phyloP scores from a whole-genome alignment of 345 rosid species.

The Bretschneidera sinensis region DNA sequence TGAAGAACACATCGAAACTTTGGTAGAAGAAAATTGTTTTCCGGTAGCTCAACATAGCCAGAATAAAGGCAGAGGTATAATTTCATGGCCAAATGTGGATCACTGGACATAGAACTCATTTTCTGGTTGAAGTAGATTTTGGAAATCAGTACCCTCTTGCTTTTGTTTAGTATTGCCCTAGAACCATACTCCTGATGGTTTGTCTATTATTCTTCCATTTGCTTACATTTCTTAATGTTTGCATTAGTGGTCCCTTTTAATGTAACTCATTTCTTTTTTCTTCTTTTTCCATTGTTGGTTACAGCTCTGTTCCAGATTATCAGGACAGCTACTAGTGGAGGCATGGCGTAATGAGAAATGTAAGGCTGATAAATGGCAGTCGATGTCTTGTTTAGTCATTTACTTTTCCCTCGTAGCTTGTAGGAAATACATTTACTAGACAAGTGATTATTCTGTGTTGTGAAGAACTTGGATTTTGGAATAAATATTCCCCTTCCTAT shows the following conservation, averaged over 20 bases:
- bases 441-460: no score
- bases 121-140: not conserved
- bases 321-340: constrained; percentile 77
- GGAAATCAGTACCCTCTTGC: no score
- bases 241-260: not conserved
- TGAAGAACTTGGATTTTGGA: no score
- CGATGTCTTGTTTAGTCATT: constrained; percentile 2
- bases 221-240: no score
- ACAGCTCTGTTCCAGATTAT: constrained; percentile 96
- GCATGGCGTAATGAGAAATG: constrained; percentile 44
- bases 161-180: not conserved
- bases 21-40: no score
- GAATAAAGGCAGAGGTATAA: no score
- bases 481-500: no score
- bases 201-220: not conserved
- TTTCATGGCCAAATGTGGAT: no score
- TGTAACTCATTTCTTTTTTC: not conserved
- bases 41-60: no score
- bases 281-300: constrained; percentile 2
- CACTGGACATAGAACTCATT: not conserved
- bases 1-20: no score
- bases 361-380: no score
- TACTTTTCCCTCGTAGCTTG: constrained; percentile 12
- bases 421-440: constrained; percentile 18
- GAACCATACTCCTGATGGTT: not conserved